Evolutionary conservation across 257 asterid species (phyloP).

Genomic region (Verbena officinalis): DNA sequence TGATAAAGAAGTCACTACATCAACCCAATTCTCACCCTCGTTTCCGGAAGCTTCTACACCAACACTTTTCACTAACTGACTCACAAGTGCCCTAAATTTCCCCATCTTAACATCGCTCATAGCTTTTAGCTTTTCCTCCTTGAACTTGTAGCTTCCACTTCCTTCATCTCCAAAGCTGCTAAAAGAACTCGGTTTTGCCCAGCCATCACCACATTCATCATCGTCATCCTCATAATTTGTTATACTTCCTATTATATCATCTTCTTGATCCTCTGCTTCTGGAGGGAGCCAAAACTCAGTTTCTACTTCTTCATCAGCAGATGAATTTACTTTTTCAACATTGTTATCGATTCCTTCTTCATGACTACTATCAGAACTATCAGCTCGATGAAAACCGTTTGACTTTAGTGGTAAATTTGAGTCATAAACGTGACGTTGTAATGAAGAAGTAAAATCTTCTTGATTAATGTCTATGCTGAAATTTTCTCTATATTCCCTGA

Average conservation of each 20-base stretch:
- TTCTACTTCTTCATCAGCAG: constrained; percentile 50
- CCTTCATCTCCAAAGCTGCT: constrained; percentile 66
- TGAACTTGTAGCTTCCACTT: constrained; percentile 55
- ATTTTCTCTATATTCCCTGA: constrained; percentile 54
- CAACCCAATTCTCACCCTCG: constrained; percentile 62
- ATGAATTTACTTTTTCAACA: constrained; percentile 30
- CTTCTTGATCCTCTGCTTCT: constrained; percentile 63
- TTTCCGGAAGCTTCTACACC: constrained; percentile 50
- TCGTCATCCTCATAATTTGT: constrained; percentile 68
- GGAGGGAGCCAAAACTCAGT: constrained; percentile 86
- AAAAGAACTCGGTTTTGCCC: constrained; percentile 71
- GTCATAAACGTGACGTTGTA: constrained; percentile 32
- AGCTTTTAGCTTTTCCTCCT: constrained; percentile 66
- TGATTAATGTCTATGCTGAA: constrained; percentile 51
- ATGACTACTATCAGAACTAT: constrained; percentile 25
- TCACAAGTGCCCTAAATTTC: constrained; percentile 72
- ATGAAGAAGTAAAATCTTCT: constrained; percentile 42
- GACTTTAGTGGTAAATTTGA: constrained; percentile 26
- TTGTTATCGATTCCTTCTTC: constrained; percentile 21
- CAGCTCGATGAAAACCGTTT: constrained; percentile 45
- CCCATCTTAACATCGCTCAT: constrained; percentile 76
- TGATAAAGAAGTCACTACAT: constrained; percentile 75
- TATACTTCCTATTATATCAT: constrained; percentile 64
- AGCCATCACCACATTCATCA: constrained; percentile 69
- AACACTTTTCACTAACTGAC: constrained; percentile 71